phyloP scores from a whole-genome alignment of 371 early-diverging fungal species.

The Zychaea mexicana region DNA sequence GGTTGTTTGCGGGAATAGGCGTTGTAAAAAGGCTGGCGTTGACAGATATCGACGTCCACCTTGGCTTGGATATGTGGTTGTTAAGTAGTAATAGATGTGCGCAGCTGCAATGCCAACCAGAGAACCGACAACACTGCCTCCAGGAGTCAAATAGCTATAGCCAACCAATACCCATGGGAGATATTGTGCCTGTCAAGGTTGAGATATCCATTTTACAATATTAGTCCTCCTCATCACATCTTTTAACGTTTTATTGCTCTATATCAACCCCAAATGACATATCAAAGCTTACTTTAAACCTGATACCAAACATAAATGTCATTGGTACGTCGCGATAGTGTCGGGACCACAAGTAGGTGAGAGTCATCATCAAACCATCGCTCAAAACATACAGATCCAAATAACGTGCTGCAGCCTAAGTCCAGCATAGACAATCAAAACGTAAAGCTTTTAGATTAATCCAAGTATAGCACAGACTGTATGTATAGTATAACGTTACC shows the following conservation, averaged over 20 bases:
- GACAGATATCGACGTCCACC: slow-evolving; percentile 57
- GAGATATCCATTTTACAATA: slow-evolving; percentile 2
- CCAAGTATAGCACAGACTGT: neutral
- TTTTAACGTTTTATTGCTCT: neutral
- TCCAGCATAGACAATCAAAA: neutral
- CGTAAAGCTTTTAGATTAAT: neutral
- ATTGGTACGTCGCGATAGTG: slow-evolving; percentile 66
- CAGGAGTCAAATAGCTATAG: slow-evolving; percentile 45
- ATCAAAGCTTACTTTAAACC: slow-evolving; percentile 67
- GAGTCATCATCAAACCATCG: slow-evolving; percentile 63
- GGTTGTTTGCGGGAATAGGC: slow-evolving; percentile 40
- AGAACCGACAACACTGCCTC: slow-evolving; percentile 14
- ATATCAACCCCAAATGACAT: neutral
- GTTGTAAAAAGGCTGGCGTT: slow-evolving; percentile 55
- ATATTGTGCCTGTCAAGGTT: slow-evolving; percentile 59
- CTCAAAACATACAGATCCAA: slow-evolving; percentile 26
- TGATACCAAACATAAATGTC: slow-evolving; percentile 82
- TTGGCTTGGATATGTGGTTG: slow-evolving; percentile 53
- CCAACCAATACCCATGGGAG: slow-evolving; percentile 74
- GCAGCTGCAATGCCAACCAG: slow-evolving; percentile 51
- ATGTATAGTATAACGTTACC: slow-evolving; percentile 10
- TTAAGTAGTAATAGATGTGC: slow-evolving; percentile 60
- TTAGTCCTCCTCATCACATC: neutral
- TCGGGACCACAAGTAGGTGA: slow-evolving; percentile 81
- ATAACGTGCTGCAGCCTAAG: slow-evolving; percentile 26